Evolutionary conservation across 768 basidiomycete genomes (phyloP).

Genomic region (Mrakia frigida): DNA sequence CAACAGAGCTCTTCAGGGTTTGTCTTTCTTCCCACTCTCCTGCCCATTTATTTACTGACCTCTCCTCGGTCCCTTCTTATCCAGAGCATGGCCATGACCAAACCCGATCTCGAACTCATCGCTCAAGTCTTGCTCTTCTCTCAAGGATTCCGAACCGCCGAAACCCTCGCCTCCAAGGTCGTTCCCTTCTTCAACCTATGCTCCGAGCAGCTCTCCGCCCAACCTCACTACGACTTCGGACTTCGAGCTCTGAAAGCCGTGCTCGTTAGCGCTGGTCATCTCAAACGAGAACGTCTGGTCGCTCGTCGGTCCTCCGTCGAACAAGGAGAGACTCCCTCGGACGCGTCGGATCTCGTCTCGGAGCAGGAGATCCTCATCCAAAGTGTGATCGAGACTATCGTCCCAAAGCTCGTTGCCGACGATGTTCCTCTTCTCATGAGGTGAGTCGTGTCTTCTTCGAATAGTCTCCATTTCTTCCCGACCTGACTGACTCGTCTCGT

Average conservation of each 20-base stretch:
- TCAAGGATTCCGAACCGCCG: conserved; percentile 96
- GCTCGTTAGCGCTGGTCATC: conserved; percentile 89
- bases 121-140: conserved; percentile 99
- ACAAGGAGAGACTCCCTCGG: conserved; percentile 39
- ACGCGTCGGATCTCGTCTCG: conserved; percentile 64
- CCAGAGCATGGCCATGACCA: conserved; percentile 94
- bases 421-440: conserved; percentile 91
- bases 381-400: conserved; percentile 96
- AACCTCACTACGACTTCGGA: conserved; percentile 99
- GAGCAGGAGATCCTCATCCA: conserved; percentile 98
- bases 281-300: conserved; percentile 79
- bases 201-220: conserved; percentile 90
- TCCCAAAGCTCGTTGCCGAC: conserved; percentile 94
- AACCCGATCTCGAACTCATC: conserved; percentile 95
- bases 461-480: too few relatives aligned
- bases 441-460: conserved; percentile 45
- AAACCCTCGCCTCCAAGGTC: conserved; percentile 93
- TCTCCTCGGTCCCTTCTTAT: conserved; percentile 24
- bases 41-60: conserved; percentile 2
- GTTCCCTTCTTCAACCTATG: conserved; percentile 99
- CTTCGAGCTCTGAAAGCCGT: conserved; percentile 95
- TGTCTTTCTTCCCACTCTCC: conserved; percentile 42
- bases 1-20: conserved; percentile 88
- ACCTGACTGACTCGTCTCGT: neutral
- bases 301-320: conserved; percentile 29